Conservation (phyloP, 2,329 filamentous ascomycete species). For the Cordyceps javanica region DNA sequence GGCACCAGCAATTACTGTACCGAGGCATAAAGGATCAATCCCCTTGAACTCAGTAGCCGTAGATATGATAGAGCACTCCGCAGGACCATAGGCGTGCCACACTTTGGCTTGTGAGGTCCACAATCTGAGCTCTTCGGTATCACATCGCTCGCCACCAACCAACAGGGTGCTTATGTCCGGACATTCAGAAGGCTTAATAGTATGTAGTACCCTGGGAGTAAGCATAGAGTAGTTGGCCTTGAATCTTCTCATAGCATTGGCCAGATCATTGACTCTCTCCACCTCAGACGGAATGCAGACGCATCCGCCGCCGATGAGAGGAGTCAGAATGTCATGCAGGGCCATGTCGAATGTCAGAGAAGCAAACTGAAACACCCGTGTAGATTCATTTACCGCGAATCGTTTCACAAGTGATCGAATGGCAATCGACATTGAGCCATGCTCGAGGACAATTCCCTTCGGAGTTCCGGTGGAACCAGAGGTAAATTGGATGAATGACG, state of each 20-base stretch:
- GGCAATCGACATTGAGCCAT: conserved; percentile 14
- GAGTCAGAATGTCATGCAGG: not conserved
- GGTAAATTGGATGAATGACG: conserved; percentile 40
- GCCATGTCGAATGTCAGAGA: conserved; percentile 17
- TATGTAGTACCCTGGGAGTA: conserved; percentile 11
- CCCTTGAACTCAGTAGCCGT: conserved; percentile 17
- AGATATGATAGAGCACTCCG: conserved; percentile 22
- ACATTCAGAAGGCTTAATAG: not conserved
- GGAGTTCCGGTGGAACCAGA: conserved; percentile 46
- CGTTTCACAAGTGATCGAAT: conserved; percentile 16
- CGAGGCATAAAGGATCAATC: conserved; percentile 13
- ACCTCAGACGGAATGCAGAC: conserved; percentile 18
- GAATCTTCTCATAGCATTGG: conserved; percentile 8
- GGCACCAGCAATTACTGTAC: not conserved
- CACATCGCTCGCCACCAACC: not conserved
- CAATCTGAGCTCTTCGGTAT: not conserved
- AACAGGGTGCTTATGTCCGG: not conserved
- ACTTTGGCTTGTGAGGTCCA: not conserved
- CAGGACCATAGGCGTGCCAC: conserved; percentile 22
- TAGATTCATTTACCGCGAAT: not conserved
- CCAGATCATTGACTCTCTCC: conserved; percentile 11
- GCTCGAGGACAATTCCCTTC: conserved; percentile 27
- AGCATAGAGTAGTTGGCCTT: not conserved
- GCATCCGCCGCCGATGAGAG: conserved; percentile 1
- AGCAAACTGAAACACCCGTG: conserved; percentile 12